A percentile compares a stretch with the other conserved stretches of the same genome.
These are phyloP conservation scores for Penicillium oxalicum DNA, from an alignment of 2,329 filamentous ascomycete species.

Conservation along the genomic window DNA sequence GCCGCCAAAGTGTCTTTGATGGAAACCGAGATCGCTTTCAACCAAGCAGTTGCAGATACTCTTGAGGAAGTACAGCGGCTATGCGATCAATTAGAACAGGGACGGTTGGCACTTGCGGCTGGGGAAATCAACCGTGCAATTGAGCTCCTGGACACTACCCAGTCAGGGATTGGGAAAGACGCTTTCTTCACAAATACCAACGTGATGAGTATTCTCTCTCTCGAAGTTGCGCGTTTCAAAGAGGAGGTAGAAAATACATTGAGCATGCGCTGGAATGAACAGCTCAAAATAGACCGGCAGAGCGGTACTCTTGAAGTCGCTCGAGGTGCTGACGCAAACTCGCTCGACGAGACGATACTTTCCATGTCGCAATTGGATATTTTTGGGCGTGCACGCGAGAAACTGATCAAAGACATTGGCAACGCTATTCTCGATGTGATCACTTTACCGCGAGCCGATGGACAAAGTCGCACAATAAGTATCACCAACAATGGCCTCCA, in stretches of 20 bases:
- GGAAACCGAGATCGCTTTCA: slow-evolving; percentile 56
- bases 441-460: slow-evolving; percentile 22
- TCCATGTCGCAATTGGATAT: slow-evolving; percentile 30
- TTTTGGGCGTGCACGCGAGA: slow-evolving; percentile 25
- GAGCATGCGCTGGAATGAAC: slow-evolving; percentile 62
- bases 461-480: slow-evolving; percentile 22
- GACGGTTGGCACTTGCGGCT: slow-evolving; percentile 41
- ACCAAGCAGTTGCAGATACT: slow-evolving; percentile 46
- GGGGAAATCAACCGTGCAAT: slow-evolving; percentile 45
- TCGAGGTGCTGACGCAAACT: slow-evolving; percentile 38
- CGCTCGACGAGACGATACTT: slow-evolving; percentile 27
- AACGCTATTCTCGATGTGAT: slow-evolving; percentile 30
- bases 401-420: slow-evolving; percentile 30
- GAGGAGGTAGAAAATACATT: slow-evolving; percentile 61
- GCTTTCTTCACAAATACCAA: slow-evolving; percentile 31
- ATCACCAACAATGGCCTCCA: slow-evolving; percentile 26
- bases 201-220: slow-evolving; percentile 52
- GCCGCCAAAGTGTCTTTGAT: slow-evolving; percentile 51
- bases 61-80: slow-evolving; percentile 49
- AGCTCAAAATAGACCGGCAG: slow-evolving; percentile 59
- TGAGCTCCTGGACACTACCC: slow-evolving; percentile 43
- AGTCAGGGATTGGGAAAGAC: slow-evolving; percentile 24
- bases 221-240: slow-evolving; percentile 61
- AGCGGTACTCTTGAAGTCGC: slow-evolving; percentile 53
- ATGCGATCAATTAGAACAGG: slow-evolving; percentile 44